These are phyloP conservation scores for Cryptosporidium andersoni DNA, from an alignment of 169 alveolate genomes.

Conservation along the genomic window DNA sequence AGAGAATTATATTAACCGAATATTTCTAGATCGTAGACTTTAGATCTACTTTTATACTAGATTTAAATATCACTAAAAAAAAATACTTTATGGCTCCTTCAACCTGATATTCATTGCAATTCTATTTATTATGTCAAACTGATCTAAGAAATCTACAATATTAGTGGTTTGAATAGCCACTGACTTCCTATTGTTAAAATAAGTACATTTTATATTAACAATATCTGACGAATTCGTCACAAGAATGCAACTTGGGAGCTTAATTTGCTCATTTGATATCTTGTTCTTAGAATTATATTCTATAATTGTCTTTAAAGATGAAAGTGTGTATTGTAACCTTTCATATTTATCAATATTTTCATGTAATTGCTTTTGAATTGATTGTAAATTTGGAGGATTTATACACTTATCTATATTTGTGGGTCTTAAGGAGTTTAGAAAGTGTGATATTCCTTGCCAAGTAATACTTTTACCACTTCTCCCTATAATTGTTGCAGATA, in stretches of 20 bases:
- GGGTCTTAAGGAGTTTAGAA: background rate
- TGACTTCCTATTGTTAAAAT: conserved; percentile 25
- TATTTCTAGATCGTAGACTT: background rate
- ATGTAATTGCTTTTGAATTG: conserved; percentile 48
- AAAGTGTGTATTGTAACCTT: conserved; percentile 33
- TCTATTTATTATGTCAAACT: conserved; percentile 53
- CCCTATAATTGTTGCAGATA: conserved; percentile 78
- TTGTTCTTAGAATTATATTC: conserved; percentile 18
- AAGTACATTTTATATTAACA: conserved; percentile 51
- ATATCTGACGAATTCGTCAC: conserved; percentile 50
- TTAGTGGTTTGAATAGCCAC: conserved; percentile 62
- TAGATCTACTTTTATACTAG: too few relatives aligned
- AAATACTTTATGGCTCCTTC: background rate
- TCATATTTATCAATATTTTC: conserved; percentile 52
- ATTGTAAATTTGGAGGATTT: conserved; percentile 37
- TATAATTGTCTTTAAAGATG: conserved; percentile 47
- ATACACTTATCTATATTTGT: conserved; percentile 7
- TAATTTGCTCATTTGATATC: conserved; percentile 4
- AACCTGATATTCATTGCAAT: conserved; percentile 53
- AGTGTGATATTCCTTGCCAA: conserved; percentile 53
- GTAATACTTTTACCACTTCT: conserved; percentile 74
- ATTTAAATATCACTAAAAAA: too few relatives aligned
- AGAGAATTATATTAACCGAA: background rate
- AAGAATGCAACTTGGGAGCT: conserved; percentile 46
- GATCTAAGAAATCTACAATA: conserved; percentile 58